Conservation (phyloP, 495 filamentous ascomycete genomes). For the Trichoderma virens region DNA sequence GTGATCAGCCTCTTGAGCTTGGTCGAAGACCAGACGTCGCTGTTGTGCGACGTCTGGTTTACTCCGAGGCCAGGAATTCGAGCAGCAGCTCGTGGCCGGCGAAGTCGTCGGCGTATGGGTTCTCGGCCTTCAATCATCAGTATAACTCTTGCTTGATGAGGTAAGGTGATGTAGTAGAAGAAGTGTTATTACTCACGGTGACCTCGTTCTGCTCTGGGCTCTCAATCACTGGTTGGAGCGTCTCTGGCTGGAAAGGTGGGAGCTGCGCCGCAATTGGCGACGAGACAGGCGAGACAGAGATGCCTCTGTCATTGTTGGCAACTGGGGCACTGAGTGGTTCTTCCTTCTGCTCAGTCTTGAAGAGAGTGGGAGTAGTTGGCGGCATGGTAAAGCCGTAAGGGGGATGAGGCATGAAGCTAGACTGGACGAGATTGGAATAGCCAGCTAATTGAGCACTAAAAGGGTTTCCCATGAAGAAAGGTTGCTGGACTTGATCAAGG, state of each 20-base stretch:
- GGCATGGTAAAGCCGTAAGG: not conserved
- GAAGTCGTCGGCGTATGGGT: too few relatives aligned
- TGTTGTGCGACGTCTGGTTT: not conserved
- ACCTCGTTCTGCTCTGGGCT: not conserved
- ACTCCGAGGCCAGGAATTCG: not conserved
- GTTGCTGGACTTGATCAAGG: not conserved
- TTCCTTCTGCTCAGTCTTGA: not conserved
- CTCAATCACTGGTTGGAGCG: not conserved
- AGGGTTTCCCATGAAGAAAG: not conserved
- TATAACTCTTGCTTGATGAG: not conserved
- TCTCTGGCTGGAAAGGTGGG: not conserved
- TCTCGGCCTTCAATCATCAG: not conserved
- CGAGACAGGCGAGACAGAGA: not conserved
- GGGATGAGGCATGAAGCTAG: not conserved
- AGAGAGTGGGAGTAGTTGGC: not conserved
- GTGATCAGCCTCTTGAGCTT: not conserved
- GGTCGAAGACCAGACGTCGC: not conserved
- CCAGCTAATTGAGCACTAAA: not conserved
- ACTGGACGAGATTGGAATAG: not conserved
- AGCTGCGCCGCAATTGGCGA: not conserved
- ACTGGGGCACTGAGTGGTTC: not conserved
- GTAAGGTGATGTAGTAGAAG: not conserved
- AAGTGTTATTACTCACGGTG: not conserved
- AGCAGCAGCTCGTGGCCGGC: not conserved
- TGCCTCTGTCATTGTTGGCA: not conserved